Conservation (phyloP, 2,329 filamentous ascomycete species). For the Trichoderma lentiforme region DNA sequence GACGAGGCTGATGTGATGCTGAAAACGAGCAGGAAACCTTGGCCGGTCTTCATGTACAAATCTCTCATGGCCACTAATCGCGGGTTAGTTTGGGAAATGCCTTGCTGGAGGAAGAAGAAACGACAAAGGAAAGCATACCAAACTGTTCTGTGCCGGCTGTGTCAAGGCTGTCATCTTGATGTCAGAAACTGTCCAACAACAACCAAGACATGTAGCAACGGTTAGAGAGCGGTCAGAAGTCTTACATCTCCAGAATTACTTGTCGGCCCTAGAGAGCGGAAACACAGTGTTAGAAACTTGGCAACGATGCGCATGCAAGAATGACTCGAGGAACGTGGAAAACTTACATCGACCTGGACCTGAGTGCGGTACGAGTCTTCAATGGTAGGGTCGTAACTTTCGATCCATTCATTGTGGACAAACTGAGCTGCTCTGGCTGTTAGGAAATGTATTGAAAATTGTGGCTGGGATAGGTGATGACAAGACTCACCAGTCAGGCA, state of each 20-base stretch:
- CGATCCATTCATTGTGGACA: slow-evolving; percentile 91
- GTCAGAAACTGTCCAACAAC: neutral
- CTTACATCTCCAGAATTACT: slow-evolving; percentile 85
- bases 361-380: slow-evolving; percentile 75
- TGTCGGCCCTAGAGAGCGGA: slow-evolving; percentile 66
- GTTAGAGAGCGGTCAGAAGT: neutral
- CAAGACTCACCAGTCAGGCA: slow-evolving; percentile 74
- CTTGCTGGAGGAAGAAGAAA: neutral
- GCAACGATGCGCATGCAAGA: neutral
- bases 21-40: slow-evolving; percentile 89
- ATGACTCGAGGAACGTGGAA: slow-evolving; percentile 38
- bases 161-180: slow-evolving; percentile 58
- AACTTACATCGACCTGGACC: slow-evolving; percentile 77
- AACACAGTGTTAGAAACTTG: slow-evolving; percentile 28
- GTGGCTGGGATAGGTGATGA: neutral
- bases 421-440: slow-evolving; percentile 66
- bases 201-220: neutral
- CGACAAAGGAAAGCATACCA: slow-evolving; percentile 53
- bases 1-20: slow-evolving; percentile 84
- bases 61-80: slow-evolving; percentile 63
- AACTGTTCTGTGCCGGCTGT: slow-evolving; percentile 92
- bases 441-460: slow-evolving; percentile 17
- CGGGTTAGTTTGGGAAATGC: neutral
- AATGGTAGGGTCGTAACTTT: slow-evolving; percentile 78
- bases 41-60: slow-evolving; percentile 89